phyloP scores from a whole-genome alignment of 805 yeast species.

The Candida golubevii region DNA sequence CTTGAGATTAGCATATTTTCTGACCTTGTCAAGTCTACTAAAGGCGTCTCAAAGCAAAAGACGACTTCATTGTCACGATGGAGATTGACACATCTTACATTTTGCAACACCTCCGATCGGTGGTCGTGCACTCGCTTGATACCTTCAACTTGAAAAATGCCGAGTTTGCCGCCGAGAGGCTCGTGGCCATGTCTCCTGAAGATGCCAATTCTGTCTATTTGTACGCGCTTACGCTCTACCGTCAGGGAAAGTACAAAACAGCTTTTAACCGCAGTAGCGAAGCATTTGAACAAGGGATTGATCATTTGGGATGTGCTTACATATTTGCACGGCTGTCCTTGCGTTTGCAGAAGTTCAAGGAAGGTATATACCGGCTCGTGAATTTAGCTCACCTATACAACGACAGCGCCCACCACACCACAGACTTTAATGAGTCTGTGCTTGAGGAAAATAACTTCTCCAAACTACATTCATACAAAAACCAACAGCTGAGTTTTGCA shows the following conservation, averaged over 20 bases:
- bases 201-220: conserved; percentile 62
- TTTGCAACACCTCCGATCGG: conserved; percentile 48
- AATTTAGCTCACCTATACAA: conserved; percentile 30
- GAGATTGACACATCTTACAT: conserved; percentile 19
- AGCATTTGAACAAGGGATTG: conserved; percentile 34
- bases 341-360: conserved; percentile 48
- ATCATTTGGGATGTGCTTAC: conserved; percentile 72
- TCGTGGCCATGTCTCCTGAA: conserved; percentile 57
- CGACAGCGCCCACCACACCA: conserved; percentile 13
- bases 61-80: conserved; percentile 1
- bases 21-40: no score
- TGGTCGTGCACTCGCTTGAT: conserved; percentile 68
- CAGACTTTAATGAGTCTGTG: neutral
- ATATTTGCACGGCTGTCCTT: conserved; percentile 68
- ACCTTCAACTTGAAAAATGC: conserved; percentile 69
- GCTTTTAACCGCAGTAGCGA: conserved; percentile 45
- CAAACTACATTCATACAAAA: conserved; percentile 1
- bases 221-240: conserved; percentile 62
- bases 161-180: conserved; percentile 79
- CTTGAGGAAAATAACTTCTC: conserved; percentile 3
- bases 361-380: conserved; percentile 52
- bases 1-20: no score
- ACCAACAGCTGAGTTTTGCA: neutral
- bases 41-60: no score
- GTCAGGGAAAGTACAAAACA: conserved; percentile 55